These are phyloP conservation scores for Leccinellum luteum DNA, from an alignment of 768 basidiomycete genomes.

Conservation along the genomic window DNA sequence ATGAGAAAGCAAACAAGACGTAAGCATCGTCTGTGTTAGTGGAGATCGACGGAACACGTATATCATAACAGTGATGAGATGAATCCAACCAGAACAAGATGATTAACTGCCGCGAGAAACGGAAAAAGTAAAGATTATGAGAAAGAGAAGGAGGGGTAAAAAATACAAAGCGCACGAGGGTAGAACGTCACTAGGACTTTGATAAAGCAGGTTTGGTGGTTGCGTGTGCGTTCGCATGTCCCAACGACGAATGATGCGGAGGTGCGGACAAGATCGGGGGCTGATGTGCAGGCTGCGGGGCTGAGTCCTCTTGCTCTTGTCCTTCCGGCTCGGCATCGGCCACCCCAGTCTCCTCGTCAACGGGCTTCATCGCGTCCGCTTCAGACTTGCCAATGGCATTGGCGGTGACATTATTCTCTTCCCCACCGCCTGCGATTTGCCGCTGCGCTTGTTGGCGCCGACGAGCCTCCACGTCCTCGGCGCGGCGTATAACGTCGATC, in stretches of 20 bases:
- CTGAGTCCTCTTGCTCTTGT: background rate
- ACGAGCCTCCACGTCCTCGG: constrained; percentile 51
- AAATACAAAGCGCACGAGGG: background rate
- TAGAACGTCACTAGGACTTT: constrained; percentile 6
- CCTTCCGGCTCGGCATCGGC: constrained; percentile 9
- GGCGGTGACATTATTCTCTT: background rate
- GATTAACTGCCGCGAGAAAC: background rate
- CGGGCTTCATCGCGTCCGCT: constrained; percentile 71
- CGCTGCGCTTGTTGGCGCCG: constrained; percentile 19
- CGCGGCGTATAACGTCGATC: constrained; percentile 71
- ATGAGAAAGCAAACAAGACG: background rate
- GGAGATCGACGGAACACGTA: constrained; percentile 4
- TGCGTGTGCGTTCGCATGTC: background rate
- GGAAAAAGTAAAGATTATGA: background rate
- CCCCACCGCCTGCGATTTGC: constrained; percentile 4
- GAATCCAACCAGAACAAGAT: constrained; percentile 3
- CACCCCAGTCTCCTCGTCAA: constrained; percentile 43
- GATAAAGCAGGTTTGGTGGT: constrained; percentile 12
- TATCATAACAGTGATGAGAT: constrained; percentile 5
- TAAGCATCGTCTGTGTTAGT: constrained; percentile 5
- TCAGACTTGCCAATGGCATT: constrained; percentile 27
- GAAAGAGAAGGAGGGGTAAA: background rate
- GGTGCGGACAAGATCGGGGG: constrained; percentile 34
- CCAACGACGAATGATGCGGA: constrained; percentile 19
- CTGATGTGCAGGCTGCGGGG: constrained; percentile 18